Base-by-base conservation (phyloP, 2,329 filamentous ascomycete species). In the Aspergillus ibericus region DNA sequence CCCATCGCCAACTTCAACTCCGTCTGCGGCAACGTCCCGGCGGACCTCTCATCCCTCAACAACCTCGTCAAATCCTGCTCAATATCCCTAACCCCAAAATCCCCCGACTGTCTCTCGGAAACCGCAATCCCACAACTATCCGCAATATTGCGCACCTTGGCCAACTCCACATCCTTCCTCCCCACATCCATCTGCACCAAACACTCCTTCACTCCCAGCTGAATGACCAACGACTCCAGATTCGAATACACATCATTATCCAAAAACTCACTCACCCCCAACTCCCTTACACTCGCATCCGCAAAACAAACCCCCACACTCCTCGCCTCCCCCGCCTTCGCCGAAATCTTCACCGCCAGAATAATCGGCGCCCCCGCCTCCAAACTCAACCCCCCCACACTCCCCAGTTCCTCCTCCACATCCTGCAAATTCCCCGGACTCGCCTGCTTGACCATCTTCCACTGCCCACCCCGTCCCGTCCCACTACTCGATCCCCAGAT, bases 241-340 rank as follows among this genome's bases (percentile, higher is more conserved):
- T 99, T 99, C 53, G 93, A 98, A 79, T 96, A 99, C 9, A 97
- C 82, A 72, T 99, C 95, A 71, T 98, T 99, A 81, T 99, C 95
- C n/a, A 96, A 85, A 65, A 99, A 99, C 72, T 99, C 96, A 80
- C 91, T 96, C 55, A 99, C 92, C 8, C 95, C 95, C 2, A 99
- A 83, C 79, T 99, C 95, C 53, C 95, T 85, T 25, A 98, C 93
- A 65, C 92, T 97, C 1, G 96, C 95, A 80, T 99, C 95, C 7
- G 95, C 96, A 72, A 99, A 99, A 77, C 95, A 98, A 5, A 99
- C 93, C 8, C 95, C 95, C 0, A 99, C 89, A 64, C 85, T 91
- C 47, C 95, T 85, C 5, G 89, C 91, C 73, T 98, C 93, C 0
- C 85, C 85, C 1, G 92, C 91, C 72, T 90, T 96, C n/a, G 92